Evolutionary conservation across 352 stramenopile genomes (phyloP), one percentile per base, ranked within the genome.

Genomic region (Phytophthora idaei): DNA sequence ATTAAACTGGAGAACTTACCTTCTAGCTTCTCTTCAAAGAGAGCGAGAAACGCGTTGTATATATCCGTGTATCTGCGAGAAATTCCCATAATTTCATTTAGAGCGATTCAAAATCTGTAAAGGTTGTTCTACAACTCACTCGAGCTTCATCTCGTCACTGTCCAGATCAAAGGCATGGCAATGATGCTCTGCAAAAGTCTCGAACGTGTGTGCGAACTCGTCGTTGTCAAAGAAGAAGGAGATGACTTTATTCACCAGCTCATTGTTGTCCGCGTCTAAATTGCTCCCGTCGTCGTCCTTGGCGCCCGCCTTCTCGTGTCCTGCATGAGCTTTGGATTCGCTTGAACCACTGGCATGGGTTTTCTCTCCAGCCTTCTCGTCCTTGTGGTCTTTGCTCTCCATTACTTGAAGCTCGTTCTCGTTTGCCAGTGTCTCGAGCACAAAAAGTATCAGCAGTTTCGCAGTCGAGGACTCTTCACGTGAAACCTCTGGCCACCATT

Each of bases 191-290:
- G 85, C 85, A 39, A 93, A 93, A 5, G 57, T 74, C 62, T 91
- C 85, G 52, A 93, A 92, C 17, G 80, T 87, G 48, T 76, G 71
- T 8, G 83, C 83, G 50, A 93, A 93, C 39, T 81, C 83, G 62
- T 93, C 85, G 63, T 93, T 81, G 57, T 90, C 81, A 42, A 93
- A 93, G 64, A 93, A 93, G 54, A 82, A 93, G 36, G 73, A 72
- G 56, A 90, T 89, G 45, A 93, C 85, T 49, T 83, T 83, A 56
- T 83, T 61, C 31, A 89, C 79, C 4, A 92, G 71, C 31, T 78
- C 71, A 39, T 57, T 63, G 4, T 64, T 51, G 14, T 66, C 29
- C 27, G 64, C 29, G 39, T 76, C 58, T 12, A 75, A 50, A n/a
- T 46, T 61, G 15, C 71, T 69, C 1, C 67, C 67, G 9, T 50